Conservation (phyloP, 1,284 basidiomycete species). For the Hemileia vastatrix region DNA sequence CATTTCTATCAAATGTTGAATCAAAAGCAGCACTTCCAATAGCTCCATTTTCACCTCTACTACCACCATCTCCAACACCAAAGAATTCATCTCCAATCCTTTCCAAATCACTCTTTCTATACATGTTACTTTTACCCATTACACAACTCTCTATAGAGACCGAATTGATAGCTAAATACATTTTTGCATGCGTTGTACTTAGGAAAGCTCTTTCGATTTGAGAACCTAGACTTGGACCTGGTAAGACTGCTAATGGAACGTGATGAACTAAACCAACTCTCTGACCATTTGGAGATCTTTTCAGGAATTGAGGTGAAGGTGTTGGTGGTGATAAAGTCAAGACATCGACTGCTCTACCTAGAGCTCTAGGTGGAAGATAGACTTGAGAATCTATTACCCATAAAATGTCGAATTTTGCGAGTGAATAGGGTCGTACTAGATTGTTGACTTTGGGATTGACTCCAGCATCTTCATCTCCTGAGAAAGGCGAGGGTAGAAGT, state of each 20-base stretch:
- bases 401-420: constrained; percentile 75
- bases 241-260: constrained; percentile 75
- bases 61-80: constrained; percentile 23
- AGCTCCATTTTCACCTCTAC: constrained; percentile 31
- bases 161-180: constrained; percentile 91
- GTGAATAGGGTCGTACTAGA: constrained; percentile 67
- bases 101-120: constrained; percentile 76
- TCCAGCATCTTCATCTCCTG: constrained; percentile 53
- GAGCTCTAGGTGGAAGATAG: constrained; percentile 64
- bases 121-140: constrained; percentile 90
- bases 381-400: constrained; percentile 97
- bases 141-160: constrained; percentile 85
- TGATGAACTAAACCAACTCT: constrained; percentile 92
- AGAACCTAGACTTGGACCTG: constrained; percentile 57
- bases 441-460: constrained; percentile 98
- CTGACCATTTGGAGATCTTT: too few species aligned
- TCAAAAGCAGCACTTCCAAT: constrained; percentile 37
- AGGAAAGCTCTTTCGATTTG: constrained; percentile 84
- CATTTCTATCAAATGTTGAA: constrained; percentile 12
- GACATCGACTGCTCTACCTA: constrained; percentile 73
- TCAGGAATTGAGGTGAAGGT: constrained; percentile 31
- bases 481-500: constrained; percentile 54
- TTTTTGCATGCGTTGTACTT: constrained; percentile 95
- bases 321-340: constrained; percentile 47
- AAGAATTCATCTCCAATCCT: constrained; percentile 43